Evolutionary conservation across 2,329 filamentous ascomycete species (phyloP).

Genomic region (Orbilia ellipsospora): DNA sequence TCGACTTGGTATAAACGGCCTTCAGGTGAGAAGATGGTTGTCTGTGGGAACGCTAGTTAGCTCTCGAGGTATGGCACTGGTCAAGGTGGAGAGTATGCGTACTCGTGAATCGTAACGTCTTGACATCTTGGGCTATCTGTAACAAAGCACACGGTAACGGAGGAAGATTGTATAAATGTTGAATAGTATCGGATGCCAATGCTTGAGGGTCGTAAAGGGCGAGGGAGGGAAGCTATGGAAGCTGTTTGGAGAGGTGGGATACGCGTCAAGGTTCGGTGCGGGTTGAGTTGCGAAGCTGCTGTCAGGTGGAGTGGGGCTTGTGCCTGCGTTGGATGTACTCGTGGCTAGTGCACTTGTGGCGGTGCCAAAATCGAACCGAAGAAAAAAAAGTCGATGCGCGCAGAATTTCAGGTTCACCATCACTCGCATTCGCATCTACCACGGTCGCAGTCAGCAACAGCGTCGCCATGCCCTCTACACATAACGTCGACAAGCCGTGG

Average conservation of each 20-base stretch:
- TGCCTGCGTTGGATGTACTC: slow-evolving; percentile 38
- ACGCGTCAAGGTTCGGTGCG: slow-evolving; percentile 49
- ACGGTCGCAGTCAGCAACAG: slow-evolving; percentile 55
- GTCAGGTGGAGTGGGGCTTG: slow-evolving; percentile 54
- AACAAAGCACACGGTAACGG: not conserved
- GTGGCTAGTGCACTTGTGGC: slow-evolving; percentile 15
- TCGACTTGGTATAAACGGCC: slow-evolving; percentile 98
- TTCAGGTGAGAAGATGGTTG: slow-evolving; percentile 99
- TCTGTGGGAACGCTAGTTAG: slow-evolving; percentile 68
- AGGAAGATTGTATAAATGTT: slow-evolving; percentile 8
- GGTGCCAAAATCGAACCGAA: slow-evolving; percentile 11
- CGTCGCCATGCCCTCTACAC: slow-evolving; percentile 79
- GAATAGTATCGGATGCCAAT: slow-evolving; percentile 34
- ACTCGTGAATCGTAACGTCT: slow-evolving; percentile 97
- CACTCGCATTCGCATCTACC: slow-evolving; percentile 2
- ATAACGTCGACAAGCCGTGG: slow-evolving; percentile 92
- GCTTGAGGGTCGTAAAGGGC: slow-evolving; percentile 28
- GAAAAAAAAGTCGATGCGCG: slow-evolving; percentile 45
- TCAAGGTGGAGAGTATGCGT: slow-evolving; percentile 59
- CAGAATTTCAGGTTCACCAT: slow-evolving; percentile 30
- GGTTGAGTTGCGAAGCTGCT: slow-evolving; percentile 55
- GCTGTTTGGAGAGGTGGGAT: slow-evolving; percentile 46
- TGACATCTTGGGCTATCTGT: slow-evolving; percentile 73
- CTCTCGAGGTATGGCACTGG: not conserved
- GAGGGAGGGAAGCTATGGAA: slow-evolving; percentile 35